These are phyloP conservation scores for Abrus precatorius DNA, from an alignment of 306 rosid genomes.

Conservation along the genomic window DNA sequence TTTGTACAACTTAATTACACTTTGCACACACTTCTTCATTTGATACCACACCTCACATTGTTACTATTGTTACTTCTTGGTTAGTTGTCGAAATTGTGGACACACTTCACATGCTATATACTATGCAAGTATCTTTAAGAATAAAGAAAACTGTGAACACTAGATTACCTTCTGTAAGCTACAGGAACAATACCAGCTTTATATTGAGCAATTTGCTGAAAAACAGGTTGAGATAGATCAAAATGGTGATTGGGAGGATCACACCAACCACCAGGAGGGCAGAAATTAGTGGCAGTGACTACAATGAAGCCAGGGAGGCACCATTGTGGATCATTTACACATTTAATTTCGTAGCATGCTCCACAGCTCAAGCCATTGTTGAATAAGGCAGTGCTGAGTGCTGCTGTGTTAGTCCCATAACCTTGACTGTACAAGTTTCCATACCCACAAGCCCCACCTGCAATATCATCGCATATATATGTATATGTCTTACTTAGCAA, in stretches of 20 bases:
- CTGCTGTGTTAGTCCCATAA: constrained; percentile 83
- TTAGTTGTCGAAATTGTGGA: neutral
- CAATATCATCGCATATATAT: neutral
- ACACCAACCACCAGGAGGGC: constrained; percentile 93
- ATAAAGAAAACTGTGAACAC: neutral
- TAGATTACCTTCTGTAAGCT: constrained; percentile 63
- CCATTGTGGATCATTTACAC: constrained; percentile 80
- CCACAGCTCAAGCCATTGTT: constrained; percentile 85
- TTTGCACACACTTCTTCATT: neutral
- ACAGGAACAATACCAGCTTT: constrained; percentile 83
- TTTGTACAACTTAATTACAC: neutral
- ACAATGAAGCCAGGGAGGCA: constrained; percentile 68
- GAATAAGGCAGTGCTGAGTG: constrained; percentile 80
- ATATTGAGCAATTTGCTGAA: constrained; percentile 77
- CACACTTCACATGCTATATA: neutral
- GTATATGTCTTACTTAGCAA: neutral
- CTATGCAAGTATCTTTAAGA: neutral
- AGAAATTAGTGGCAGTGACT: constrained; percentile 89
- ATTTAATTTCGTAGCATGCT: constrained; percentile 72
- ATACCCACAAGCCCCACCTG: constrained; percentile 92
- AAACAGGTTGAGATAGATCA: constrained; percentile 82
- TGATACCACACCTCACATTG: neutral
- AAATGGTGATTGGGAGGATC: constrained; percentile 85
- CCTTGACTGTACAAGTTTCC: constrained; percentile 87
- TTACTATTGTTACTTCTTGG: neutral